Evolutionary conservation across 2,329 filamentous ascomycete genomes (phyloP), one percentile per base, ranked within the genome.

Genomic region (Hypoxylon sp.): DNA sequence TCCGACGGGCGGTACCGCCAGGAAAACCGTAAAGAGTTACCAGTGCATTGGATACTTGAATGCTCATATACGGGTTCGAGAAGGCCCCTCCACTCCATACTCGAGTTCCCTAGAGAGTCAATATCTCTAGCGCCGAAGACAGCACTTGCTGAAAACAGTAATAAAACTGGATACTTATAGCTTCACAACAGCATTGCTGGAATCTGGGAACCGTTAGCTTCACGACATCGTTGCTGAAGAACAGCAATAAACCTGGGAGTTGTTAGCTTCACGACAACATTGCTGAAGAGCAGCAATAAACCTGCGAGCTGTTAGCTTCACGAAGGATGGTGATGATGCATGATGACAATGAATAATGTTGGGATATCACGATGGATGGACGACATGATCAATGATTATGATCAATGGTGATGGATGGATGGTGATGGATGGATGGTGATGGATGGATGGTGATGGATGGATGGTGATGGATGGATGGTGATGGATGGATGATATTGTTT

Each of bases 1-100:
- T 56, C 52, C 10, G 34, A 17, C 36, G 41, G 38, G 38, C 43
- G 34, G 21, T 21, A 19, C 10, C 34, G 36, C 17, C 2, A 49
- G 45, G 45, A 48, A 48, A 48, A 48, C 43, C 23, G 43, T 19
- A 19, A 48, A 23, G 43, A 49, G 45, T 28, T 28, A 28, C 45
- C 45, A 49, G 45, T 49, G 45, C 45, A 49, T 49, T 17, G 45
- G 45, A 28, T 28, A 49, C 45, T 48, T 28, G 45, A 48, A 25
- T 48, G 21, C 45, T 49, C 45, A n/a, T 14, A 25, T 11, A 28
- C 45, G 25, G 45, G 5, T 30, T n/a, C 45, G 45, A 30, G 45
- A 49, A 17, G 45, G 45, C 45, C 45, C 45, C 45, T 7, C 45
- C 45, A 49, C 45, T 49, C 45, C 45, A 7, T 28, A 13, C 11